Percentiles rank a stretch among this genome's conserved stretches.
Conservation (phyloP, 768 basidiomycete species). For the Panellus pusillus region DNA sequence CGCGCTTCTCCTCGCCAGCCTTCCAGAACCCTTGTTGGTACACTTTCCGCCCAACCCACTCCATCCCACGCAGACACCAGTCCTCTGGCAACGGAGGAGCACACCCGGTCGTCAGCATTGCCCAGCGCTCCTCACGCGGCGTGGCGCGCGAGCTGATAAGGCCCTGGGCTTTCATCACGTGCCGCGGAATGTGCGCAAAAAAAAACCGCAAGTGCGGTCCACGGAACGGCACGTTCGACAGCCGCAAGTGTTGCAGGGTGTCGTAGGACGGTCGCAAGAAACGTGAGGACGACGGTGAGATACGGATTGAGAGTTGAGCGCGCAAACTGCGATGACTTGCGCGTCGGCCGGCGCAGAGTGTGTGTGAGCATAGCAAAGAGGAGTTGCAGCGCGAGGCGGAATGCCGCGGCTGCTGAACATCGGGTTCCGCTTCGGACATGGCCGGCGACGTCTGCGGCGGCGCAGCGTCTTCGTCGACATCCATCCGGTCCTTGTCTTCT, state of each 20-base stretch:
- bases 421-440: constrained; percentile 32
- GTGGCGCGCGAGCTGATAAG: constrained; percentile 28
- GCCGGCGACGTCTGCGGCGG: constrained; percentile 32
- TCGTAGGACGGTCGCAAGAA: constrained; percentile 76
- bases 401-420: constrained; percentile 58
- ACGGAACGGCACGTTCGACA: constrained; percentile 80
- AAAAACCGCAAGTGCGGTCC: constrained; percentile 71
- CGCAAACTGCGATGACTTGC: constrained; percentile 57
- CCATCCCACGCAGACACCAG: constrained; percentile 94
- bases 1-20: constrained; percentile 58
- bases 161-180: constrained; percentile 48
- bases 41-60: constrained; percentile 89
- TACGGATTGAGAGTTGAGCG: constrained; percentile 77
- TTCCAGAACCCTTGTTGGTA: constrained; percentile 97
- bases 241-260: constrained; percentile 58
- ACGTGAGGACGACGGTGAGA: constrained; percentile 82
- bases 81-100: constrained; percentile 84
- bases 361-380: constrained; percentile 76
- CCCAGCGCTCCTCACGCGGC: constrained; percentile 51
- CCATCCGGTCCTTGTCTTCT: constrained; percentile 58
- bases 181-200: constrained; percentile 59
- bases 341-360: constrained; percentile 63
- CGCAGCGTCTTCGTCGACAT: constrained; percentile 56
- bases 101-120: constrained; percentile 69
- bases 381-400: constrained; percentile 76